A percentile compares a stretch with the other conserved stretches of the same genome.
Evolutionary conservation across 441 rosid species (phyloP).

Genomic region (Populus hybrid): DNA sequence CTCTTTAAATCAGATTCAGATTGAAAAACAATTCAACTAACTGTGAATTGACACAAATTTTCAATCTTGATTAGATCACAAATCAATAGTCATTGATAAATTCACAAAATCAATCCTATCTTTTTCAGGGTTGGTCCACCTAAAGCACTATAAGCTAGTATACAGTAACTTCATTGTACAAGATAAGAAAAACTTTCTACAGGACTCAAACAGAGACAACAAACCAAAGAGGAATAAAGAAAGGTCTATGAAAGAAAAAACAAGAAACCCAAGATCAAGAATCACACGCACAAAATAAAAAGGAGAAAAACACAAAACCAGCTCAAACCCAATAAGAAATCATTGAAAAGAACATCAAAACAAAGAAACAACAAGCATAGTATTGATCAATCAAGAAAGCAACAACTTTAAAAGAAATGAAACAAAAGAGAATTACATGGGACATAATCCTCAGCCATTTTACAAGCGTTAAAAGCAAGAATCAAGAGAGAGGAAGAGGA

Average conservation of each 20-base stretch:
- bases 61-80: background rate
- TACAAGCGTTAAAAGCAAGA: background rate
- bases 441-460: constrained; percentile 46
- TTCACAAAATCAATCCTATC: background rate
- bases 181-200: background rate
- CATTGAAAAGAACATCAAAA: background rate
- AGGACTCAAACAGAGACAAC: constrained; percentile 1
- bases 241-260: constrained; percentile 13
- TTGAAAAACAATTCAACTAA: too few relatives aligned
- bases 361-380: background rate
- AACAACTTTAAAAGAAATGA: background rate
- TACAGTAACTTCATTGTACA: background rate
- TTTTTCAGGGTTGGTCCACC: background rate
- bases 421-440: constrained; percentile 34
- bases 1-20: background rate
- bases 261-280: background rate
- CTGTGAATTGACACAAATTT: background rate
- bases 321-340: constrained; percentile 16
- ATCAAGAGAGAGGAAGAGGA: background rate
- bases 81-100: background rate
- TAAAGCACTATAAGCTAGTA: background rate
- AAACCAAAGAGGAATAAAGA: background rate
- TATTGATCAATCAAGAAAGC: constrained; percentile 23
- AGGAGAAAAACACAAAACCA: constrained; percentile 18
- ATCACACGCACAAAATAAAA: background rate